Evolutionary conservation across 129 eudicot species (phyloP), one percentile per base, ranked within the genome.

Genomic region (Lactuca saligna): DNA sequence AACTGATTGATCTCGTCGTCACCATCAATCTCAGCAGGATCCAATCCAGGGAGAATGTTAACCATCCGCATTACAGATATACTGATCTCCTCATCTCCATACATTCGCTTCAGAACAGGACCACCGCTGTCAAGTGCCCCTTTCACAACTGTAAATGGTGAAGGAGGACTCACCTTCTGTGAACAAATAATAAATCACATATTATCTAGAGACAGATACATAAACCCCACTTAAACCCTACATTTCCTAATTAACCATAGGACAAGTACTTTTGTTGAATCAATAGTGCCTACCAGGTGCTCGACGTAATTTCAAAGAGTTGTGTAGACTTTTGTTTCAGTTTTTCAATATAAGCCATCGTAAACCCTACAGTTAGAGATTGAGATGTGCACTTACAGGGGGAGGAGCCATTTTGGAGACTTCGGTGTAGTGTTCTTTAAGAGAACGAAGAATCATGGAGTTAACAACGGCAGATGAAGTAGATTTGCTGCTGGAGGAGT

Each of bases 161-260:
- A 35, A 42, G 98, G 98, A 41, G 96, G 95, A 50, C 79, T 82
- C 78, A 92, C 84, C 54, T 88, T 92, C 98, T 91, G 89, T 64
- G 15, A 74, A 65, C 42, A 42, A 12, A 44, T 42, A 16, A 44
- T 13, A 61, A 3, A 49, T 48, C 41, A 77, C 8, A 70, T 13
- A 55, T 57, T 63, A 46, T 33, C 17, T 6, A 61, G 56, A 33
- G 60, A 37, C 38, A 16, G 8, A 57, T 29, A 34, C 55, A 66
- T 59, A 66, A 66, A 17, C 64, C 56, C 42, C 12, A 11, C 12
- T 46, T 46, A 46, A 46, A 61, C 70, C 70, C 44, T 46, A 50
- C n/a, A 54, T 50, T 13, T 25, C 17, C 54, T 1, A 63, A 4
- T 61, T 35, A 32, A 54, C 48, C 61, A 20, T 9, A 70, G 7